Percentiles rank a stretch among this genome's conserved stretches.
These are phyloP conservation scores for Penicillium sp. DNA, from an alignment of 2,329 filamentous ascomycete species.

Conservation along the genomic window DNA sequence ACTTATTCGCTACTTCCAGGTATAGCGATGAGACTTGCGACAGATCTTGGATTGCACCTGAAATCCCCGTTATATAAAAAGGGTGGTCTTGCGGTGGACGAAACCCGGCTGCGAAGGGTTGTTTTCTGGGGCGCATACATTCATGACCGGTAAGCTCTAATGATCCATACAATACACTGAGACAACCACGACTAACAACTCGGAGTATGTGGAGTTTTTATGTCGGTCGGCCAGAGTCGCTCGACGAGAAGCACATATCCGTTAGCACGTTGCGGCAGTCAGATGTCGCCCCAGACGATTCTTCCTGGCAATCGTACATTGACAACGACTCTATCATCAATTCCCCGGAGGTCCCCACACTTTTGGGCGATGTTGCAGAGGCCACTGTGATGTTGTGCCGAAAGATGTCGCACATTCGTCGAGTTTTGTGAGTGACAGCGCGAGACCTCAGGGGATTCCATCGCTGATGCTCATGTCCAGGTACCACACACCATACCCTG, in stretches of 20 bases:
- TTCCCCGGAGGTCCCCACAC: not conserved
- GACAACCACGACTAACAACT: not conserved
- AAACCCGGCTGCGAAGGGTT: too few species aligned
- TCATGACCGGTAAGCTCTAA: too few species aligned
- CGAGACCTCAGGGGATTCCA: not conserved
- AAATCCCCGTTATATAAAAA: too few species aligned
- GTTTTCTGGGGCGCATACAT: too few species aligned
- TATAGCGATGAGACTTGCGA: too few species aligned
- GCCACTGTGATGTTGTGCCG: constrained; percentile 19
- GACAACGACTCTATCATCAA: too few species aligned
- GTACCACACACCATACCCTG: not conserved
- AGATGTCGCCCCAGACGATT: too few species aligned
- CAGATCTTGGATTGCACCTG: too few species aligned
- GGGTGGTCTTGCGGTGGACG: too few species aligned
- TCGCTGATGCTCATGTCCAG: not conserved
- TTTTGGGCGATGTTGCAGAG: constrained; percentile 4
- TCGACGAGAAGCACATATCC: constrained; percentile 27
- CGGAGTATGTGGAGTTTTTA: constrained; percentile 29
- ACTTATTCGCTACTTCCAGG: too few species aligned
- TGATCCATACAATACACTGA: too few species aligned
- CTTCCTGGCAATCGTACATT: too few species aligned
- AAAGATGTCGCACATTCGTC: constrained; percentile 26
- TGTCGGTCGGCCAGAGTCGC: constrained; percentile 25
- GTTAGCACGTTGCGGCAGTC: not conserved
- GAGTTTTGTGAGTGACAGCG: constrained; percentile 21